phyloP scores from a whole-genome alignment of 148 eudicot species.

The Simmondsia chinensis region DNA sequence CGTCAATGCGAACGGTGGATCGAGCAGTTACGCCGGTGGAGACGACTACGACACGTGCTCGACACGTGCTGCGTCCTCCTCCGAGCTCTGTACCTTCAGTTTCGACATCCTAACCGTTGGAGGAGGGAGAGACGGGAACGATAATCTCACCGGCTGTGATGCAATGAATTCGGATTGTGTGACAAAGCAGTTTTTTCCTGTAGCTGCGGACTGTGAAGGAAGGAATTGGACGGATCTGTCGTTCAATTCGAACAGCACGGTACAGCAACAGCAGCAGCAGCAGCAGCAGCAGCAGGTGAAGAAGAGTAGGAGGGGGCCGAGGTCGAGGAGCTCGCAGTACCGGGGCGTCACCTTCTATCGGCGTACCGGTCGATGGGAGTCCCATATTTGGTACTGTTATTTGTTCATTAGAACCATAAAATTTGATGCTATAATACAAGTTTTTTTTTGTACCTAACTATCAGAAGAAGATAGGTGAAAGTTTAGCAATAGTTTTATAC shows the following conservation, averaged over 20 bases:
- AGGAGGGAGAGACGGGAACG: not conserved
- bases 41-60: slow-evolving; percentile 35
- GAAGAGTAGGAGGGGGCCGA: slow-evolving; percentile 65
- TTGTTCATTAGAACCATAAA: not conserved
- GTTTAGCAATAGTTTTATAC: no score
- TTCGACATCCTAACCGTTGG: slow-evolving; percentile 28
- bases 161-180: slow-evolving; percentile 11
- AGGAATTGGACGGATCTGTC: slow-evolving; percentile 19
- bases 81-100: slow-evolving; percentile 14
- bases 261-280: slow-evolving; percentile 17
- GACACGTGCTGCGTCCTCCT: slow-evolving; percentile 9
- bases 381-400: slow-evolving; percentile 88
- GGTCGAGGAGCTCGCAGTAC: slow-evolving; percentile 72
- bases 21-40: slow-evolving; percentile 25
- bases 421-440: no score
- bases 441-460: no score
- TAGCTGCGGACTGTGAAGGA: slow-evolving; percentile 6
- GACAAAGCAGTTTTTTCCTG: slow-evolving; percentile 46
- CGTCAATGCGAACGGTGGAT: slow-evolving; percentile 26
- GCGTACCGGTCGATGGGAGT: slow-evolving; percentile 78
- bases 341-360: slow-evolving; percentile 77
- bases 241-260: slow-evolving; percentile 4
- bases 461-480: no score
- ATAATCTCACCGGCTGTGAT: not conserved
- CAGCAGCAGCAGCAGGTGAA: slow-evolving; percentile 25